These are phyloP conservation scores for Yamadazyma songkhlaensis DNA, from an alignment of 1,139 yeast genomes.

Conservation along the genomic window DNA sequence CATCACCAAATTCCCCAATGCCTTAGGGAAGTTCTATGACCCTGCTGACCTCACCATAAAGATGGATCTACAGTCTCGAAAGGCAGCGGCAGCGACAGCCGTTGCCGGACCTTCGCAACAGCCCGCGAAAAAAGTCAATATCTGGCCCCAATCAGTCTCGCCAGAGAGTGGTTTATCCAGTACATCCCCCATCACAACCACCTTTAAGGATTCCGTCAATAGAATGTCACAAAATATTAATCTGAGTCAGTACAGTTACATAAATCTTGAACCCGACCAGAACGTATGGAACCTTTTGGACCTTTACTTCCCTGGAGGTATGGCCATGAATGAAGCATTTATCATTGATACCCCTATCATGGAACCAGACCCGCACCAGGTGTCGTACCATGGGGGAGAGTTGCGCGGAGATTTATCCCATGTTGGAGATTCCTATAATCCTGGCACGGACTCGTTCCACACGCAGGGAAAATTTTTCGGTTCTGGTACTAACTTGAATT, in stretches of 20 bases:
- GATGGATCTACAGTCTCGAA: constrained; percentile 26
- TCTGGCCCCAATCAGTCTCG: constrained; percentile 13
- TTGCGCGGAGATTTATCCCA: no score
- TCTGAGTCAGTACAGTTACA: constrained; percentile 11
- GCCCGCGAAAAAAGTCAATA: constrained; percentile 15
- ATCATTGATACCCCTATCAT: constrained; percentile 46
- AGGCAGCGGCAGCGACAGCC: constrained; percentile 6
- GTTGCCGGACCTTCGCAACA: constrained; percentile 4
- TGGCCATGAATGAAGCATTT: constrained; percentile 67
- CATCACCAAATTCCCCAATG: constrained; percentile 62
- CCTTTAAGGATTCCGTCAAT: constrained; percentile 11
- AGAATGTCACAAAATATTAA: background rate
- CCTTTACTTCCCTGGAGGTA: constrained; percentile 61
- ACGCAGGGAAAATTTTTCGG: no score
- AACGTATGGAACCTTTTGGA: constrained; percentile 60
- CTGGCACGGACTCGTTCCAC: no score
- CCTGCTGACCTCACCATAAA: constrained; percentile 63
- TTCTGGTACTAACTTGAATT: constrained; percentile 1
- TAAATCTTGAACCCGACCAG: constrained; percentile 62
- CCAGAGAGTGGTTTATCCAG: constrained; percentile 13
- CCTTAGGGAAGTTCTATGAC: constrained; percentile 60
- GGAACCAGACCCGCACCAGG: background rate
- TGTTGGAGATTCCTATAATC: no score
- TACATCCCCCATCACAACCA: constrained; percentile 14
- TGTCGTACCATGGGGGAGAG: no score